A percentile compares a stretch with the other conserved stretches of the same genome.
phyloP scores from a whole-genome alignment of 805 yeast species.

The Scheffersomyces spartinae region DNA sequence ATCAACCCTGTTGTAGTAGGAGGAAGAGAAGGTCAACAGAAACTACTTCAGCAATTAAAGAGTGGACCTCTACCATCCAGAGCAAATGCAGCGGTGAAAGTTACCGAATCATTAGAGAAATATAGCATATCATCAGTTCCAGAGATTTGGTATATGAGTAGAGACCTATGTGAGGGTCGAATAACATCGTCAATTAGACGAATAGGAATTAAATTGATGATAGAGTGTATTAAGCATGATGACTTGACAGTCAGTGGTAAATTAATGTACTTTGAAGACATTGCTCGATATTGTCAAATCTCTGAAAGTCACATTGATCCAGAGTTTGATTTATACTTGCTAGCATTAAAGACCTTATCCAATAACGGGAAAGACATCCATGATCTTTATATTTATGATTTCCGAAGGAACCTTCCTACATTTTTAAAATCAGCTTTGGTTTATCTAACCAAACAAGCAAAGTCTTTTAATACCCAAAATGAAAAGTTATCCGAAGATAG shows the following conservation, averaged over 20 bases:
- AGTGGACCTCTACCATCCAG: constrained; percentile 25
- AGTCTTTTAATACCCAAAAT: constrained; percentile 3
- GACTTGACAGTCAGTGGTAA: constrained; percentile 36
- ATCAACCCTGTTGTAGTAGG: constrained; percentile 35
- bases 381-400: constrained; percentile 37
- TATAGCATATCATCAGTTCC: constrained; percentile 49
- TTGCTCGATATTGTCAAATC: constrained; percentile 31
- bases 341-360: constrained; percentile 36
- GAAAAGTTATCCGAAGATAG: constrained; percentile 4
- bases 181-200: constrained; percentile 24
- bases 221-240: constrained; percentile 43
- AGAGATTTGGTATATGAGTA: constrained; percentile 66
- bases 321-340: constrained; percentile 39
- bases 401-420: too few species aligned
- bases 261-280: constrained; percentile 49
- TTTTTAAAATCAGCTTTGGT: constrained; percentile 6
- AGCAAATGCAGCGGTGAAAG: constrained; percentile 38
- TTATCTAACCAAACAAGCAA: constrained; percentile 6
- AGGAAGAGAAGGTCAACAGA: constrained; percentile 29
- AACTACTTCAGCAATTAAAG: constrained; percentile 26
- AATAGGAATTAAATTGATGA: constrained; percentile 41
- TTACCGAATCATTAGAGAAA: constrained; percentile 39
- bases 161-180: constrained; percentile 34
- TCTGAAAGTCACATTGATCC: constrained; percentile 26
- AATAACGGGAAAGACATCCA: constrained; percentile 41